phyloP scores from a whole-genome alignment of 2,329 filamentous ascomycete species.

The Exophiala lecanii-corni region DNA sequence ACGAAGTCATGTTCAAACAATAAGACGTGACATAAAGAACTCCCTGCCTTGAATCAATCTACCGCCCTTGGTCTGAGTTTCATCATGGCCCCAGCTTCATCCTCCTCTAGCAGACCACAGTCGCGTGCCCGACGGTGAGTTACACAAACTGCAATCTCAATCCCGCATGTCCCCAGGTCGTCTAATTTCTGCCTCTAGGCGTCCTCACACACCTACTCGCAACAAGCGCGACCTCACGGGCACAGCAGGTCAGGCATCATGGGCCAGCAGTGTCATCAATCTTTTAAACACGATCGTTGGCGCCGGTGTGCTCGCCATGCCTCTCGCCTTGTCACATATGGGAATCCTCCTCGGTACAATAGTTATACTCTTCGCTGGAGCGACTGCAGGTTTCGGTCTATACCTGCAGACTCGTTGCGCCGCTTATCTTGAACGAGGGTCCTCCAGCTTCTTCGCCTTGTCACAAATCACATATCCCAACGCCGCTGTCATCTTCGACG shows the following conservation, averaged over 20 bases:
- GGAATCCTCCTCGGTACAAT: conserved; percentile 79
- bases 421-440: conserved; percentile 83
- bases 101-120: conserved; percentile 18
- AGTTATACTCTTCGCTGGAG: conserved; percentile 85
- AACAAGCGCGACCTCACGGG: conserved; percentile 65
- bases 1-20: no score
- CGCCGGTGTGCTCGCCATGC: conserved; percentile 90
- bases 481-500: conserved; percentile 90
- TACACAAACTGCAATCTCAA: neutral
- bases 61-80: no score
- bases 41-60: no score
- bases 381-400: conserved; percentile 84
- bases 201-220: conserved; percentile 23
- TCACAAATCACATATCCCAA: conserved; percentile 97
- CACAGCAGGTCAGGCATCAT: conserved; percentile 70
- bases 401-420: conserved; percentile 93
- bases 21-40: no score
- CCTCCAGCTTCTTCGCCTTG: conserved; percentile 89
- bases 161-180: neutral
- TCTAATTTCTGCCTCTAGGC: conserved; percentile 8
- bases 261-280: conserved; percentile 89
- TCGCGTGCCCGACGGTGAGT: conserved; percentile 19
- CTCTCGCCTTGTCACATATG: conserved; percentile 92
- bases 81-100: conserved; percentile 9
- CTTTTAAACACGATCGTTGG: conserved; percentile 95